These are phyloP conservation scores for Sporisorium reilianum DNA, from an alignment of 1,284 basidiomycete species.

Conservation along the genomic window DNA sequence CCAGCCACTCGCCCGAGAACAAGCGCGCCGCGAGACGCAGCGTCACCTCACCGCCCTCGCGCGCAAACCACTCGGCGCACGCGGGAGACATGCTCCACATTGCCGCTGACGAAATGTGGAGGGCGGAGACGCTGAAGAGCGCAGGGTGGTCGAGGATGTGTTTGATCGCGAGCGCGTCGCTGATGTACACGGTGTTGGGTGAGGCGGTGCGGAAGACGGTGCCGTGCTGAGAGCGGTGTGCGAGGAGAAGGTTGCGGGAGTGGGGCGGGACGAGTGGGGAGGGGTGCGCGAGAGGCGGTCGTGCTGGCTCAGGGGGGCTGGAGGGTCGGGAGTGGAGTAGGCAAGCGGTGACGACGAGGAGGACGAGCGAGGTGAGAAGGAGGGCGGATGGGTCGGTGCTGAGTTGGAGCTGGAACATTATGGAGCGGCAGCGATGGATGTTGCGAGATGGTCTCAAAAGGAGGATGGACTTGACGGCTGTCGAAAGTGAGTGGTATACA, in stretches of 20 bases:
- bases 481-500: too few species aligned
- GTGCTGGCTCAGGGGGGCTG: not conserved
- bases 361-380: too few species aligned
- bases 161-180: slow-evolving; percentile 20
- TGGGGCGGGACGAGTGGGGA: not conserved
- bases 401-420: not conserved
- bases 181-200: slow-evolving; percentile 9
- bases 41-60: slow-evolving; percentile 8
- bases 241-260: slow-evolving; percentile 10
- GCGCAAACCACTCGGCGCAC: slow-evolving; percentile 15
- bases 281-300: not conserved
- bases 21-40: slow-evolving; percentile 11
- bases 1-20: slow-evolving; percentile 16
- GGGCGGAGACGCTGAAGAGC: slow-evolving; percentile 2
- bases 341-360: too few species aligned
- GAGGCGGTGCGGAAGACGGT: slow-evolving; percentile 10
- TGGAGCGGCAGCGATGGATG: too few species aligned
- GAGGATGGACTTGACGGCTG: too few species aligned
- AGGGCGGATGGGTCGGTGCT: too few species aligned
- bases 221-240: slow-evolving; percentile 1
- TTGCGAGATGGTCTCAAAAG: too few species aligned
- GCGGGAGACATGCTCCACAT: slow-evolving; percentile 20
- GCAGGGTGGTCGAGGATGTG: slow-evolving; percentile 19
- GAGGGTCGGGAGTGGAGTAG: not conserved
- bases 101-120: slow-evolving; percentile 18